These are phyloP conservation scores for Fonsecaea erecta DNA, from an alignment of 2,329 filamentous ascomycete species.

Conservation along the genomic window DNA sequence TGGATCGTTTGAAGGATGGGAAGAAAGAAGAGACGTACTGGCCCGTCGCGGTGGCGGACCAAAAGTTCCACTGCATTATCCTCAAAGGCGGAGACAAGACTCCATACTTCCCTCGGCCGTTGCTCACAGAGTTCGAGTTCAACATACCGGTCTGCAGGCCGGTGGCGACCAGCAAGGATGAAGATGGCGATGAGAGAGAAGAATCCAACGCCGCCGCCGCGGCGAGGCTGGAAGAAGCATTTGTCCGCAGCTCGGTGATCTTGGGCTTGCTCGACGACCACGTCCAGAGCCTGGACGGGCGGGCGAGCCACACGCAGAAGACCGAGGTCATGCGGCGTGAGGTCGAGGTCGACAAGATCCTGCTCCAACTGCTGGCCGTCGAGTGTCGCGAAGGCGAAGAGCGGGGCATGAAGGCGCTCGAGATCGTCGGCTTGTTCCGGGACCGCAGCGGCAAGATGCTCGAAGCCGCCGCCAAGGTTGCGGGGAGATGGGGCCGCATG, in stretches of 20 bases:
- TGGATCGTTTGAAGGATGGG: slow-evolving; percentile 80
- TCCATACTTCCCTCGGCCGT: slow-evolving; percentile 86
- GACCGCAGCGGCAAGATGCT: slow-evolving; percentile 87
- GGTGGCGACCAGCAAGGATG: slow-evolving; percentile 35
- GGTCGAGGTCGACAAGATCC: slow-evolving; percentile 83
- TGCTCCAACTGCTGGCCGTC: slow-evolving; percentile 83
- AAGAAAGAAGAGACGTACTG: slow-evolving; percentile 90
- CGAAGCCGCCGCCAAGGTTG: slow-evolving; percentile 87
- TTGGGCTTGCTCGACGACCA: slow-evolving; percentile 77
- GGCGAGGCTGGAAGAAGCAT: slow-evolving; percentile 75
- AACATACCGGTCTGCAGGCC: slow-evolving; percentile 74
- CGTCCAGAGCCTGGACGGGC: slow-evolving; percentile 67
- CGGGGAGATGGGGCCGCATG: slow-evolving; percentile 77
- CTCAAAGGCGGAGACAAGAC: slow-evolving; percentile 93
- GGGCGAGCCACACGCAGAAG: slow-evolving; percentile 61
- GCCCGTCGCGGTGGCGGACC: slow-evolving; percentile 88
- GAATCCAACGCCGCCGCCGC: slow-evolving; percentile 53
- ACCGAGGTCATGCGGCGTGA: slow-evolving; percentile 71
- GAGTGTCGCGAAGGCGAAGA: slow-evolving; percentile 95
- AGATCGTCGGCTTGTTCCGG: slow-evolving; percentile 83
- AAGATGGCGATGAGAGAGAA: slow-evolving; percentile 35
- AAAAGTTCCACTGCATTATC: slow-evolving; percentile 98
- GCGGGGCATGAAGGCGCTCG: slow-evolving; percentile 89
- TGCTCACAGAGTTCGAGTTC: slow-evolving; percentile 93
- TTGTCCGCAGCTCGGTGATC: slow-evolving; percentile 73